Evolutionary conservation across 169 alveolate species (phyloP).

Genomic region (Plasmodium inui): DNA sequence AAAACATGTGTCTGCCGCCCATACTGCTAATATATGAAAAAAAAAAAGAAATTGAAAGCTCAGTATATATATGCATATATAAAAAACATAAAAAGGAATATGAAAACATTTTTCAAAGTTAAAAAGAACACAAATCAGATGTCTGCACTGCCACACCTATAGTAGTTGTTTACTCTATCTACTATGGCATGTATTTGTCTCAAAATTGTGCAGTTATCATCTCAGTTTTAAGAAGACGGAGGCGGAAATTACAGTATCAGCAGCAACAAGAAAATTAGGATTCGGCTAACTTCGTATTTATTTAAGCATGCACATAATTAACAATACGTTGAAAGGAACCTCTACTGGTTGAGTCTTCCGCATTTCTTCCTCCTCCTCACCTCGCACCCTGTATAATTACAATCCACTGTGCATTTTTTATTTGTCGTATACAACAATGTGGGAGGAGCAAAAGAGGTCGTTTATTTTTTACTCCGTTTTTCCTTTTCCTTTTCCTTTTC

Average conservation of each 20-base stretch:
- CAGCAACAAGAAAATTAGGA: neutral
- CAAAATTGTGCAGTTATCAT: neutral
- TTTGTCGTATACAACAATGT: neutral
- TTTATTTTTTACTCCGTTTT: neutral
- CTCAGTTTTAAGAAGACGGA: neutral
- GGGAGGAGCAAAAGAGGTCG: neutral
- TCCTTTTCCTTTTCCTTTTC: neutral
- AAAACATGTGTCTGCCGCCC: neutral
- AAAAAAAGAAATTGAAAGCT: neutral
- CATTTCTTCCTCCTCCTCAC: neutral
- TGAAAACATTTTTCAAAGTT: neutral
- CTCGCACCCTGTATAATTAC: neutral
- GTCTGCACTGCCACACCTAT: neutral
- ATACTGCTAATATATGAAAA: neutral
- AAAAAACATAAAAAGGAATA: neutral
- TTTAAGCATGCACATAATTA: neutral
- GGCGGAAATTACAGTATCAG: neutral
- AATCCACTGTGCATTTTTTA: neutral
- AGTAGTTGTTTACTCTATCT: neutral
- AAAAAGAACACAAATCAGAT: neutral
- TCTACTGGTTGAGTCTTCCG: neutral
- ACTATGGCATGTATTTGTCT: neutral
- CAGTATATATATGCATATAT: neutral
- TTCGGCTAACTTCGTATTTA: neutral
- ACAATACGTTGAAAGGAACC: neutral